Evolutionary conservation across 768 basidiomycete species (phyloP).

Genomic region (Strobilomyces confusus): DNA sequence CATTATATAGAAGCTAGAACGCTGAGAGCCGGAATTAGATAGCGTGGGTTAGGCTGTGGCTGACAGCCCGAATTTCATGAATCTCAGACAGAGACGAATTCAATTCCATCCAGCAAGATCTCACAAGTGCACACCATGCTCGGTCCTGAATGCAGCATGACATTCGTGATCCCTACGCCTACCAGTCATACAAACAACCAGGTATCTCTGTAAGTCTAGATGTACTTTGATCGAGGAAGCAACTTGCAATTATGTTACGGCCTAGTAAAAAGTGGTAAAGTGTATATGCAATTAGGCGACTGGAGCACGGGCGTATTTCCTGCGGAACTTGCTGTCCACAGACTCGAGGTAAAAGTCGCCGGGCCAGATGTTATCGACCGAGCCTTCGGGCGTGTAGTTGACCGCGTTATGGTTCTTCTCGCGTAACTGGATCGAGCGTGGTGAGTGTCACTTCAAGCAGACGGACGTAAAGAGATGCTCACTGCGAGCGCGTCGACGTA

Average conservation of each 20-base stretch:
- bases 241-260: background rate
- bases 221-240: background rate
- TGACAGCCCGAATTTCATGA: too few species aligned
- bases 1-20: too few species aligned
- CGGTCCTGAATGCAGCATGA: background rate
- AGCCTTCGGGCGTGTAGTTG: slow-evolving; percentile 80
- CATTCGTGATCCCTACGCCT: background rate
- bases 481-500: slow-evolving; percentile 82
- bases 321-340: slow-evolving; percentile 87
- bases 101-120: too few species aligned
- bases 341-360: slow-evolving; percentile 90
- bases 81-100: too few species aligned
- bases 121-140: too few species aligned
- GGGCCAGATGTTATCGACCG: slow-evolving; percentile 89
- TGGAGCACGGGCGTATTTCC: slow-evolving; percentile 68
- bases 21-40: too few species aligned
- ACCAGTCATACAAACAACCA: slow-evolving; percentile 12
- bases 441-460: background rate
- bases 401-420: slow-evolving; percentile 95
- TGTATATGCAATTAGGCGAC: slow-evolving; percentile 18
- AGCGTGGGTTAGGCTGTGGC: too few species aligned
- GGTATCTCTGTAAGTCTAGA: slow-evolving; percentile 15
- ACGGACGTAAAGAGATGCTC: slow-evolving; percentile 20
- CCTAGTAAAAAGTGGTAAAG: background rate
- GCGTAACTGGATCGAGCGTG: slow-evolving; percentile 60